Evolutionary conservation across 1,284 basidiomycete species (phyloP), one percentile per base, ranked within the genome.

Genomic region (Boletus semigastroideus): DNA sequence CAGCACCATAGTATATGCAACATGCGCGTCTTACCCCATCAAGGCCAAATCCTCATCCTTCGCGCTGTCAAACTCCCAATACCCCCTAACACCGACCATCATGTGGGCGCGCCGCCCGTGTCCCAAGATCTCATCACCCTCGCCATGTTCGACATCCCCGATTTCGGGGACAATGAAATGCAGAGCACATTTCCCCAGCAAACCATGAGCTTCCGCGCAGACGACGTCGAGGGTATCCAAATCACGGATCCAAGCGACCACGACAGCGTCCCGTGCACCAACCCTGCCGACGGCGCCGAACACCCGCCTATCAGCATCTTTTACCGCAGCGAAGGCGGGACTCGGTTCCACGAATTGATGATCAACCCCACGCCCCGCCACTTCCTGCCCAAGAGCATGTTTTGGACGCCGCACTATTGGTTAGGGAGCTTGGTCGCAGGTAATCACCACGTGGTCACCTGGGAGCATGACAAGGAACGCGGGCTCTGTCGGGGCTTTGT

Each of bases 31-130:
- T 63, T 85, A 37, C 79, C 84, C 2, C 64, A 67, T 4, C 80
- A 85, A 59, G 65, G 71, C n/a, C 72, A 80, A 46, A 65, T 87
- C 13, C 69, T 87, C 31, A 73, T 84, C 51, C 73, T 85, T 30
- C 82, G 84, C 34, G 74, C 75, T 7, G 56, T 77, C 25, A 66
- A 65, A 54, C 43, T 60, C 46, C 36, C 65, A 56, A 48, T 53
- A 43, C 34, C 47, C 31, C 42, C 52, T 22, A 57, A 10, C 47
- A 31, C 25, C 45, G 53, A 49, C 46, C 54, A 59, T 59, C 56
- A 58, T 61, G 53, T 55, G 59, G 39, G 60, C 67, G 54, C 68
- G 71, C 58, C 65, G 63, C 49, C 74, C 62, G 42, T 64, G 66
- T 47, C 76, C 63, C 48, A 54, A 53, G 51, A 69, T 20, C 55